A percentile compares a stretch with the other conserved stretches of the same genome.
phyloP scores from a whole-genome alignment of 75 land plant species.

The Pinus albicaulis region DNA sequence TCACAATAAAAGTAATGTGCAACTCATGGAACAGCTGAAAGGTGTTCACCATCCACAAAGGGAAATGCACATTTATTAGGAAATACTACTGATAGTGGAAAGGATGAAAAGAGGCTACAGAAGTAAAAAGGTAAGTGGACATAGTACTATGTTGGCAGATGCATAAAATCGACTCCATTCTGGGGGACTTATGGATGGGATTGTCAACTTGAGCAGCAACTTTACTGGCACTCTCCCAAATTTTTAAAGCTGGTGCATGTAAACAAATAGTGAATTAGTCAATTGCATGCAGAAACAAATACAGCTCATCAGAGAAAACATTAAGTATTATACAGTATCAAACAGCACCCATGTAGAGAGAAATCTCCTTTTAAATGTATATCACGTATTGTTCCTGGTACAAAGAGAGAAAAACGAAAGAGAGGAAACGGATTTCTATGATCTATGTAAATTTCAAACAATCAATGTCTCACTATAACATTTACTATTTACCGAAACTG shows the following conservation, averaged over 20 bases:
- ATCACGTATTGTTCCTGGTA: too few relatives aligned
- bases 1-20: conserved; percentile 66
- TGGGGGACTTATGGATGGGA: conserved; percentile 62
- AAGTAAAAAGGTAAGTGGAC: conserved; percentile 76
- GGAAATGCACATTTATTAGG: conserved; percentile 56
- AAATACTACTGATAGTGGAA: conserved; percentile 59
- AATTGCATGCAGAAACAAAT: not conserved
- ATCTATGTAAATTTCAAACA: too few relatives aligned
- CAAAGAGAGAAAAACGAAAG: too few relatives aligned
- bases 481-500: too few relatives aligned
- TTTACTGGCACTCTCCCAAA: conserved; percentile 65
- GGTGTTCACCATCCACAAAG: conserved; percentile 79
- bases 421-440: too few relatives aligned
- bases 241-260: conserved; percentile 42
- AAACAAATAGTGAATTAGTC: conserved; percentile 6
- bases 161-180: conserved; percentile 79
- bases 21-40: conserved; percentile 51
- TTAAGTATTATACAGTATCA: not conserved
- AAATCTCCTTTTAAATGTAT: too few relatives aligned
- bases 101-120: conserved; percentile 60
- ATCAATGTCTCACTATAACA: too few relatives aligned
- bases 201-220: conserved; percentile 65
- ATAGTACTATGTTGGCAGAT: conserved; percentile 74
- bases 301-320: not conserved
- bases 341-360: too few relatives aligned